Conservation (phyloP, 306 rosid species). For the Dalbergia cochinchinensis region DNA sequence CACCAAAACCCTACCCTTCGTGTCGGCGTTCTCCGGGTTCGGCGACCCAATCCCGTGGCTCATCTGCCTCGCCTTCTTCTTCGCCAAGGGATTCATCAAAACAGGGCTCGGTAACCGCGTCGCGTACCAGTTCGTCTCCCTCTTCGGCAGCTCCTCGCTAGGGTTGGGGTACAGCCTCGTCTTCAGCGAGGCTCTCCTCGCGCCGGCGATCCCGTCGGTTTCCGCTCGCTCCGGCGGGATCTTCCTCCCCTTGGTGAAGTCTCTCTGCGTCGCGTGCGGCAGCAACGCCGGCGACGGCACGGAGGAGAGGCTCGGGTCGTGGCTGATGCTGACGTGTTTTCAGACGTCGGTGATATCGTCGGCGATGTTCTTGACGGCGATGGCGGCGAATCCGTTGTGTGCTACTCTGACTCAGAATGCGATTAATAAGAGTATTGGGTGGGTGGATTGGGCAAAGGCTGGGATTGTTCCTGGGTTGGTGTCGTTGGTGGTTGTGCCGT, state of each 20-base stretch:
- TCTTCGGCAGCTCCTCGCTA: slow-evolving; percentile 91
- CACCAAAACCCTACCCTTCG: slow-evolving; percentile 86
- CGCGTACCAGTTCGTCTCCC: slow-evolving; percentile 87
- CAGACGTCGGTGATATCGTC: slow-evolving; percentile 97
- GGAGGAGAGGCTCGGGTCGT: slow-evolving; percentile 76
- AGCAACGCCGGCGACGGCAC: slow-evolving; percentile 97
- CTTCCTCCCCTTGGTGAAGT: slow-evolving; percentile 88
- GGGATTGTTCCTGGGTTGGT: slow-evolving; percentile 87
- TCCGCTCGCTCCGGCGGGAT: slow-evolving; percentile 96
- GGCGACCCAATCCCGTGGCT: slow-evolving; percentile 99
- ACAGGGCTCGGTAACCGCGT: slow-evolving; percentile 95
- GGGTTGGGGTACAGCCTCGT: slow-evolving; percentile 97
- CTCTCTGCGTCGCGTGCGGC: slow-evolving; percentile 93
- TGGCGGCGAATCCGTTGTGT: slow-evolving; percentile 97
- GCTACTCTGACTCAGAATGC: slow-evolving; percentile 78
- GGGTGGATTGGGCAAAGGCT: slow-evolving; percentile 97
- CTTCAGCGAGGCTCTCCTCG: slow-evolving; percentile 90
- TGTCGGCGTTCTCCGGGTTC: slow-evolving; percentile 93
- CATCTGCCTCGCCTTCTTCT: slow-evolving; percentile 93
- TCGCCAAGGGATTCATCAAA: slow-evolving; percentile 93
- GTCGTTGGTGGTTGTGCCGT: slow-evolving; percentile 89
- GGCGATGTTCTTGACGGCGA: slow-evolving; percentile 94
- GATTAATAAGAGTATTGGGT: slow-evolving; percentile 87
- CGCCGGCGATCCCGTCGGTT: slow-evolving; percentile 96
- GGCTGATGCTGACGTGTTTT: slow-evolving; percentile 98